Percentiles rank a stretch among this genome's conserved stretches.
These are phyloP conservation scores for Colletotrichum gloeosporioides DNA, from an alignment of 2,329 filamentous ascomycete genomes.

Conservation along the genomic window DNA sequence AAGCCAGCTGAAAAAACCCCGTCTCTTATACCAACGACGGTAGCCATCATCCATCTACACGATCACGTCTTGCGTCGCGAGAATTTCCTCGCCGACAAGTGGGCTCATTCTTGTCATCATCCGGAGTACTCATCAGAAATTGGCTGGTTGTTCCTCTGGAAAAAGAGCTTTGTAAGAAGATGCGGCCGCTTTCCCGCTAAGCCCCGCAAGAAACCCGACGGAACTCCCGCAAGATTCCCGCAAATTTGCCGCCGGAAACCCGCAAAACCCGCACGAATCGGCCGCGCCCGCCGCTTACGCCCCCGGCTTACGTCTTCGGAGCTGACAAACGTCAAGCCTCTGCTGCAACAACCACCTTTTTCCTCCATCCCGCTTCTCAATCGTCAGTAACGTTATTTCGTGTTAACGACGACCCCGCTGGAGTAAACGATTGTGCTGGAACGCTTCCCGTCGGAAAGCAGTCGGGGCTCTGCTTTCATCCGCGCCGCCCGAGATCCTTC, in stretches of 20 bases:
- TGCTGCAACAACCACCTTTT: background rate
- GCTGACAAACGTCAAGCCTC: background rate
- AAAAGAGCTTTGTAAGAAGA: background rate
- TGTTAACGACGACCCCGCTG: background rate
- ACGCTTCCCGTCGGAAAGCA: background rate
- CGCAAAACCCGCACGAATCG: constrained; percentile 13
- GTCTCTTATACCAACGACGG: background rate
- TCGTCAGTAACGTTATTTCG: background rate
- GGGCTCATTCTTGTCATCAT: background rate
- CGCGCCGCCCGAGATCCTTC: background rate
- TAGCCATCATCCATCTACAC: background rate
- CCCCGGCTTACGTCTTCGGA: background rate
- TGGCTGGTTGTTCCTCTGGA: fast-evolving
- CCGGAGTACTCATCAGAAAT: background rate
- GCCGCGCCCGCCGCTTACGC: background rate
- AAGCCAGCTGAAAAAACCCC: background rate
- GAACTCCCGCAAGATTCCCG: background rate
- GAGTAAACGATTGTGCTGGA: background rate
- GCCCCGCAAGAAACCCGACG: background rate
- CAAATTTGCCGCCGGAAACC: constrained; percentile 20
- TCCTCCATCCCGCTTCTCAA: background rate
- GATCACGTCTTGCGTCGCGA: background rate
- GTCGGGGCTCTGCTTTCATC: background rate
- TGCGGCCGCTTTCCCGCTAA: background rate
- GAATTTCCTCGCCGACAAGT: background rate